These are phyloP conservation scores for Petunia hybrid DNA, from an alignment of 305 asterid species.

Conservation along the genomic window DNA sequence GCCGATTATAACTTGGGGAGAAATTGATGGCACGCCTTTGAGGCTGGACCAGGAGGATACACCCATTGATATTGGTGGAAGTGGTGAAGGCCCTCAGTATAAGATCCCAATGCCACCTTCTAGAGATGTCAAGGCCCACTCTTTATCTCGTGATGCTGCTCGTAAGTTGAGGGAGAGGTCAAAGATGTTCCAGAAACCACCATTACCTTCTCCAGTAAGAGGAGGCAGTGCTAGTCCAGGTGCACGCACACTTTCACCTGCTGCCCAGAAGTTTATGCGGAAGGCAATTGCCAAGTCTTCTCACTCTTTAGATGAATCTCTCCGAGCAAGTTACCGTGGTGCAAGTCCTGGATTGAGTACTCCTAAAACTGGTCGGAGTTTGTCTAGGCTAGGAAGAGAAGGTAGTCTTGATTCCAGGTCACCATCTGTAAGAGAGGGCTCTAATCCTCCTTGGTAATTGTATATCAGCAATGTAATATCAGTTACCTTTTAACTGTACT, in stretches of 20 bases:
- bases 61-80: conserved; percentile 91
- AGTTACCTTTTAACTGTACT: conserved; percentile 35
- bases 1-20: conserved; percentile 96
- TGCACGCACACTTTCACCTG: conserved; percentile 67
- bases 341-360: conserved; percentile 81
- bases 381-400: conserved; percentile 87
- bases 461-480: conserved; percentile 30
- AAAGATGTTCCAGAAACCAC: conserved; percentile 91
- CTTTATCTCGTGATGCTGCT: conserved; percentile 93
- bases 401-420: conserved; percentile 63
- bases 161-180: conserved; percentile 87
- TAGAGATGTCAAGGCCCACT: conserved; percentile 87
- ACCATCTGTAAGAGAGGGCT: conserved; percentile 74
- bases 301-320: conserved; percentile 79
- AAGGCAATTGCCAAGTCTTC: conserved; percentile 90
- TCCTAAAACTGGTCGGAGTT: conserved; percentile 84
- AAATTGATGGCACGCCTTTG: conserved; percentile 93
- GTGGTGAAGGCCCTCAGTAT: conserved; percentile 84
- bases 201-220: conserved; percentile 82
- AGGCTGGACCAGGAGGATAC: conserved; percentile 94
- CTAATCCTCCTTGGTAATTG: conserved; percentile 76
- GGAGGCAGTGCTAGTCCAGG: conserved; percentile 93
- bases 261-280: conserved; percentile 94
- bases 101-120: conserved; percentile 88
- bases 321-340: conserved; percentile 91